Conservation (phyloP, 768 basidiomycete genomes). For the Suillus cothurnatus region DNA sequence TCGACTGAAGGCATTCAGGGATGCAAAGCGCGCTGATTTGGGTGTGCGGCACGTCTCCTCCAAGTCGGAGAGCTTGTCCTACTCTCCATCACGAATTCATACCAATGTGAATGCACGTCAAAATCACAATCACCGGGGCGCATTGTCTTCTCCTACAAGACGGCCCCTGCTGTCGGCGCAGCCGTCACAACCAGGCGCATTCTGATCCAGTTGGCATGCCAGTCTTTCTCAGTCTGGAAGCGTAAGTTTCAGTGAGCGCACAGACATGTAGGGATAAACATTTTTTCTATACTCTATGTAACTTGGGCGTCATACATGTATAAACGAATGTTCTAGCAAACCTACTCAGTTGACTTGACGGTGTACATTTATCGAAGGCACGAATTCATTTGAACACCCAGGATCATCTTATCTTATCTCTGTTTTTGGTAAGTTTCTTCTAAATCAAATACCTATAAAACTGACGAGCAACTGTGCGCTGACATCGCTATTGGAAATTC, state of each 20-base stretch:
- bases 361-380: background rate
- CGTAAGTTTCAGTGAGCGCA: background rate
- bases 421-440: background rate
- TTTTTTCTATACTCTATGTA: background rate
- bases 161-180: background rate
- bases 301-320: background rate
- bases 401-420: background rate
- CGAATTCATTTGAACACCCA: background rate
- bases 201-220: constrained; percentile 3
- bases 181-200: constrained; percentile 10
- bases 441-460: background rate
- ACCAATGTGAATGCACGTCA: background rate
- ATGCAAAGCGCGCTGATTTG: constrained; percentile 43
- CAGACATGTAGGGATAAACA: background rate
- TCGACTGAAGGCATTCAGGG: constrained; percentile 52
- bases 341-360: background rate
- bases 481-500: constrained; percentile 1
- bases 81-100: background rate
- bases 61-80: constrained; percentile 6
- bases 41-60: constrained; percentile 15
- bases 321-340: background rate
- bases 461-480: background rate
- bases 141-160: constrained; percentile 2
- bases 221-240: background rate
- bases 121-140: background rate